Conservation (phyloP, 768 basidiomycete genomes). For the Boletus rubescentipes region DNA sequence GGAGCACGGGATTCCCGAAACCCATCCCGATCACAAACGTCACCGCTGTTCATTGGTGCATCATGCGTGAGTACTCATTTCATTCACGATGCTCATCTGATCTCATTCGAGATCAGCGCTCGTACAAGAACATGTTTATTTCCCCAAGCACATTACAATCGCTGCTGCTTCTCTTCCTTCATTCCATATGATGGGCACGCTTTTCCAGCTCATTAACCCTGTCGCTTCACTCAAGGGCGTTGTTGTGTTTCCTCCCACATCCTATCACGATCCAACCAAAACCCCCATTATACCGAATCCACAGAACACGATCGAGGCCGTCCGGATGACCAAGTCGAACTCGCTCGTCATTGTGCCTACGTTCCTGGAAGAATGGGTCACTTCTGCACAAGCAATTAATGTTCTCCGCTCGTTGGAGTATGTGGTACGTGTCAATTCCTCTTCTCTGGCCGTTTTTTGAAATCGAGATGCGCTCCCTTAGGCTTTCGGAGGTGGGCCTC, state of each 20-base stretch:
- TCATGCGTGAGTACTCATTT: constrained; percentile 29
- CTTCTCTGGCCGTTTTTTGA: too few relatives aligned
- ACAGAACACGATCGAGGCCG: constrained; percentile 22
- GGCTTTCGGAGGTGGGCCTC: constrained; percentile 32
- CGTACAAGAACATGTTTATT: constrained; percentile 6
- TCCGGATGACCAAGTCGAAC: constrained; percentile 11
- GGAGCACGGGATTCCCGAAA: constrained; percentile 49
- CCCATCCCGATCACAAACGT: constrained; percentile 38
- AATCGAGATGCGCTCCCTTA: too few relatives aligned
- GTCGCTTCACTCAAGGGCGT: constrained; percentile 12
- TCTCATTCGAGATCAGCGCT: constrained; percentile 5
- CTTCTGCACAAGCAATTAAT: constrained; percentile 17
- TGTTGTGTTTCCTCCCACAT: constrained; percentile 21
- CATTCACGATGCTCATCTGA: too few relatives aligned
- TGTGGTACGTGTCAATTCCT: constrained; percentile 17
- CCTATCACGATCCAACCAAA: constrained; percentile 5
- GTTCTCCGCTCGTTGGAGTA: constrained; percentile 13
- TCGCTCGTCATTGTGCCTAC: constrained; percentile 20
- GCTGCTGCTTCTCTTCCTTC: constrained; percentile 19
- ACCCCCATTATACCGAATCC: constrained; percentile 23
- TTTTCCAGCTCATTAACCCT: constrained; percentile 18
- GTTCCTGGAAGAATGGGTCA: constrained; percentile 26
- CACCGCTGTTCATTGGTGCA: constrained; percentile 33
- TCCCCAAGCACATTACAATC: background rate
- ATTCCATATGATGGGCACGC: constrained; percentile 22